Evolutionary conservation across 306 rosid species (phyloP), one percentile per base, ranked within the genome.

Genomic region (Glycine tomentella): DNA sequence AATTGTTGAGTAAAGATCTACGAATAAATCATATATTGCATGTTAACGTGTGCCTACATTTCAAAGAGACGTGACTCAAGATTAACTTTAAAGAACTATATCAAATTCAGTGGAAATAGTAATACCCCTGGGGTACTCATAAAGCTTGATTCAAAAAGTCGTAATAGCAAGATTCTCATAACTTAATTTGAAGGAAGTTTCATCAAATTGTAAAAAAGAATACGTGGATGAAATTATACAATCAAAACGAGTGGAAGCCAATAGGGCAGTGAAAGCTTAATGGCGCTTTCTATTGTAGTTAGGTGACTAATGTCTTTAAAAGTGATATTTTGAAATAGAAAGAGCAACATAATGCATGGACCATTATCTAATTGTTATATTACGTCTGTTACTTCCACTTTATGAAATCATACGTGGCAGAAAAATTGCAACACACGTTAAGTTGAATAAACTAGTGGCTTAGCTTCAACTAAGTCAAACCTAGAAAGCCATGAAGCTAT

Each of bases 181-280:
- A 33, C 53, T 55, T 65, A 4, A 62, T 66, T 15, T 31, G 80
- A 74, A 74, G 65, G 62, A 81, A 74, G 58, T 52, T 14, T 62
- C 67, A 16, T 16, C 33, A 7, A 52, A 55, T 45, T 16, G 33
- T 9, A 5, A 57, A 8, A 66, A 70, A 55, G 57, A 15, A 69
- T 20, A 8, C 34, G 44, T 80, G 50, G 79, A 70, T 55, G 59
- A 62, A n/a, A 75, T 12, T 38, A 58, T 9, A 42, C 14, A 4
- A 65, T 55, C 77, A 72, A 52, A 59, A 68, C 8, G 4, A 74
- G 72, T 36, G 38, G 81, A 49, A 77, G 46, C 62, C 83, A 73
- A 46, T 55, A 4, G 40, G 10, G 57, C 15, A 17, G 62, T 17
- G 74, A 70, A 58, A 69, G 51, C 42, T 12, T 8, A 7, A 52